Evolutionary conservation across 1,284 basidiomycete genomes (phyloP).

Genomic region (Flammula alnicola): DNA sequence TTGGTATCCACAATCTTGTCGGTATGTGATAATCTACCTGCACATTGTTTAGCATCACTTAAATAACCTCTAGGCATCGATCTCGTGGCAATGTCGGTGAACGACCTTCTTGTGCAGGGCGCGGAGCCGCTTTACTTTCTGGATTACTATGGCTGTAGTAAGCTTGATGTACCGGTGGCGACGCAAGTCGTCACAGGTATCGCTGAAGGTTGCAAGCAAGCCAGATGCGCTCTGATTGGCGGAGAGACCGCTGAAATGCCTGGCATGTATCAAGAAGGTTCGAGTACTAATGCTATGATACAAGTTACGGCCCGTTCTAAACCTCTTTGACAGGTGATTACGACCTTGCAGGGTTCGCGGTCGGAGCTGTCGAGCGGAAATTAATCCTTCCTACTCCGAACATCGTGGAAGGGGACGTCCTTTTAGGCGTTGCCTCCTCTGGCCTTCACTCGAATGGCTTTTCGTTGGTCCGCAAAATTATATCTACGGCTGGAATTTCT

Average conservation of each 20-base stretch:
- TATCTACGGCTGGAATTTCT: conserved; percentile 66
- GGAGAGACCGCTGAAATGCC: conserved; percentile 99
- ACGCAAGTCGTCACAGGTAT: conserved; percentile 91
- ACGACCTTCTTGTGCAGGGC: conserved; percentile 97
- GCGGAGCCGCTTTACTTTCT: conserved; percentile 98
- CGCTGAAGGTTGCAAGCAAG: conserved; percentile 84
- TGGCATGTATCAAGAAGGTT: conserved; percentile 90
- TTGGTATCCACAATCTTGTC: conserved; percentile 87
- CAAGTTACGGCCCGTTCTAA: neutral
- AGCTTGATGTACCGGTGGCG: conserved; percentile 84
- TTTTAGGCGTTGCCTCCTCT: conserved; percentile 89
- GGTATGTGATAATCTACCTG: conserved; percentile 51
- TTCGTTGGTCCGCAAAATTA: conserved; percentile 93
- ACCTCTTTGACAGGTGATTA: conserved; percentile 81
- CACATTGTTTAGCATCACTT: conserved; percentile 4
- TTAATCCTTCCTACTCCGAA: conserved; percentile 76
- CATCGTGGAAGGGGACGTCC: conserved; percentile 84
- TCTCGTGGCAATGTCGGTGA: conserved; percentile 99
- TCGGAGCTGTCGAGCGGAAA: conserved; percentile 92
- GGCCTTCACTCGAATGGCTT: conserved; percentile 99
- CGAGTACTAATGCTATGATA: conserved; percentile 29
- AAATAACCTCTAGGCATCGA: conserved; percentile 74
- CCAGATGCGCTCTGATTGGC: conserved; percentile 93
- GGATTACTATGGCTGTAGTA: conserved; percentile 97
- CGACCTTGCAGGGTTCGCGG: conserved; percentile 97